Base-by-base conservation (phyloP, 2,329 filamentous ascomycete genomes). In the Rutstroemia sp. region DNA sequence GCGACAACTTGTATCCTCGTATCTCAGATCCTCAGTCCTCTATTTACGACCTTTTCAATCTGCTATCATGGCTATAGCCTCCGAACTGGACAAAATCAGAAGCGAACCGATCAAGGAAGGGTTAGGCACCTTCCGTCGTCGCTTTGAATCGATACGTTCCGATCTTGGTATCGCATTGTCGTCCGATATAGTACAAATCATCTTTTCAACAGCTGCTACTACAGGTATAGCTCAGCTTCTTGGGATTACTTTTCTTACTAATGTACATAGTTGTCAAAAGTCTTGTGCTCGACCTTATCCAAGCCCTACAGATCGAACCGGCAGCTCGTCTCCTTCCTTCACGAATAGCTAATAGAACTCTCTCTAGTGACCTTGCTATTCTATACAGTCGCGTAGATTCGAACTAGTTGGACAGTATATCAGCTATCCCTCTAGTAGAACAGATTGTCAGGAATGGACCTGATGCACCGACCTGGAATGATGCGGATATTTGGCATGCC, bases 21-120 rank as follows among this genome's bases (percentile, higher is more conserved):
- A 25, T 49, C 30, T 21, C 30, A 49, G 48, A 7, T 49, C 27
- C 48, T 49, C 48, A 49, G 19, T 49, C 27, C 51, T 54, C 56
- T 5, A 58, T 58, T 45, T 37, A 49, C 51, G 38, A 21, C 48
- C 52, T 58, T 58, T 54, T 55, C 37, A 46, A 58, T 49, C 48
- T 49, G 48, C 48, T 7, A 61, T 58, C 30, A 59, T 61, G 58
- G 58, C 58, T 52, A 61, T 50, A 46, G 41, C 49, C 58, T 61
- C 50, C 49, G 60, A 63, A 58, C 56, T 62, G n/a, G 52, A 62
- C 45, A 61, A 59, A 61, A 58, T 60, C 54, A 62, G 52, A n/a
- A 27, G 51, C 21, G 58, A 62, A 34, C 54, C 52, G 34, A 60
- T 60, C 52, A 60, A 59, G 45, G 54, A 62, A 59, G 10, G 60